Evolutionary conservation across 2,329 filamentous ascomycete species (phyloP), one percentile per base, ranked within the genome.

Genomic region (Dendrostoma leiphaemia): DNA sequence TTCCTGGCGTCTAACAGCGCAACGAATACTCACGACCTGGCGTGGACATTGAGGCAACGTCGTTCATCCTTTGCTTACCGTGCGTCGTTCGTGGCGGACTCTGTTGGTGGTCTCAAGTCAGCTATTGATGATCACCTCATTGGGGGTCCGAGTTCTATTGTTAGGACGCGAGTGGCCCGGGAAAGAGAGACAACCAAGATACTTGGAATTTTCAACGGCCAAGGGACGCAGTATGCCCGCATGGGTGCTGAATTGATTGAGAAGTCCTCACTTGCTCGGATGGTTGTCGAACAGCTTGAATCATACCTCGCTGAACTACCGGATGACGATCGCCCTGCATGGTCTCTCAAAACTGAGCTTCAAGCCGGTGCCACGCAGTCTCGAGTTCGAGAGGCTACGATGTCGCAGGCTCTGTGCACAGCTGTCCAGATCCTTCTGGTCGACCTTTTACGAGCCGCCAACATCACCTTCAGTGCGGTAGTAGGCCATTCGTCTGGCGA

Each of bases 351-450:
- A 6, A 26, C 43, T 8, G 52, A 52, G 17, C 44, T 58, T 2
- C 41, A 41, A 23, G 48, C 34, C 6, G 26, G 41, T 9, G 28
- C 17, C 3, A 24, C 35, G 13, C 38, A 48, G 7, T 51, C 37
- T 17, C 41, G 49, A 3, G 41, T 64, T 9, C 35, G 58, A 17
- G 38, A 51, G 21, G 40, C 37, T 9, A 32, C 40, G 5, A 23
- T 56, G 5, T 29, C 34, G n/a, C 51, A 54, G 37, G 51, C 60
- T 1, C 24, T 71, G 0, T 74, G 69, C 50, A 74, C 72, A 2
- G 71, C 70, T 0, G 26, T 76, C 0, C 74, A 76, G 53, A 61
- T 76, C 2, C 62, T 63, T 2, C 59, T 74, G 0, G 65, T 74
- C 0, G 65, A 72, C 13, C 48, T 72, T 1, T 58, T 75, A 1